A percentile compares a stretch with the other conserved stretches of the same genome.
Conservation (phyloP, 768 basidiomycete genomes). For the Kwoniella sp. region DNA sequence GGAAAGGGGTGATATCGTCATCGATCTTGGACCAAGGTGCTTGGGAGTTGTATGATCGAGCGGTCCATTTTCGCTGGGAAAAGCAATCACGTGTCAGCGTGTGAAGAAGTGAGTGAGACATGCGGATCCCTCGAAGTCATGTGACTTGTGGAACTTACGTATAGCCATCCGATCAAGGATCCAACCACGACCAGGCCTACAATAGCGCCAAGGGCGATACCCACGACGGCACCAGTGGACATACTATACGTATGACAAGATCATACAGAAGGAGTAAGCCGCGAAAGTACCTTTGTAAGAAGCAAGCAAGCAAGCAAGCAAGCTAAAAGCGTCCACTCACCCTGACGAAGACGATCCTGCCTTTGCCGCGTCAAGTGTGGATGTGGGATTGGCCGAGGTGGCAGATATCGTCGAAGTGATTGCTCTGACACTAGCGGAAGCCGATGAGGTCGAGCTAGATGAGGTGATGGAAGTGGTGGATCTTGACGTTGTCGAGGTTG, state of each 20-base stretch:
- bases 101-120: background rate
- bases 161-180: constrained; percentile 39
- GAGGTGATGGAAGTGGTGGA: constrained; percentile 11
- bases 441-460: background rate
- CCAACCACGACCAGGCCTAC: constrained; percentile 42
- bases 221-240: constrained; percentile 45
- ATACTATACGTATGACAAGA: constrained; percentile 13
- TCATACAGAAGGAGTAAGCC: background rate
- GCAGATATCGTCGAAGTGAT: constrained; percentile 23
- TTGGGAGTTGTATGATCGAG: constrained; percentile 31
- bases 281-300: background rate
- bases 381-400: constrained; percentile 12
- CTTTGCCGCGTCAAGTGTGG: constrained; percentile 16
- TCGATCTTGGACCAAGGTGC: constrained; percentile 45
- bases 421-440: constrained; percentile 17
- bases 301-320: background rate
- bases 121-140: background rate
- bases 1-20: constrained; percentile 46
- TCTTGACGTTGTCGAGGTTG: background rate
- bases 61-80: constrained; percentile 38
- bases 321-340: constrained; percentile 1
- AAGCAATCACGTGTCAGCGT: constrained; percentile 8
- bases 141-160: constrained; percentile 30
- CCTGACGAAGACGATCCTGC: constrained; percentile 18
- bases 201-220: constrained; percentile 39